Conservation (phyloP, 768 basidiomycete genomes). For the Psilocybe tampanensis region DNA sequence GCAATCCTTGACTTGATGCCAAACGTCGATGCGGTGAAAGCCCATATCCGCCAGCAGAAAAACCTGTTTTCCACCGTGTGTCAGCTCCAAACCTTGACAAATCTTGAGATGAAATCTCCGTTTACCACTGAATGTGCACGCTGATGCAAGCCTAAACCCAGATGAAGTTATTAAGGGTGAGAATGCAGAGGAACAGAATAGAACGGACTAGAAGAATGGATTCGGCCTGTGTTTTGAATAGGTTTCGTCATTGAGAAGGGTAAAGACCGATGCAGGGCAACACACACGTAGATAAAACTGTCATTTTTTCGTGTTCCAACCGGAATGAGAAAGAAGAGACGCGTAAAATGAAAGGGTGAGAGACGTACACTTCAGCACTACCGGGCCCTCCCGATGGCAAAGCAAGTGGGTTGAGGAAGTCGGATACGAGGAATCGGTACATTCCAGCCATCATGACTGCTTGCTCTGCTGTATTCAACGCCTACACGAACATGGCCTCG, state of each 20-base stretch:
- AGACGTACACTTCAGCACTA: conserved; percentile 16
- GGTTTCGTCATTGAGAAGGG: background rate
- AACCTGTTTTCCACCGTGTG: conserved; percentile 5
- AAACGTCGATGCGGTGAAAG: conserved; percentile 9
- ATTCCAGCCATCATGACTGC: conserved; percentile 14
- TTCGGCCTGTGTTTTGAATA: conserved; percentile 6
- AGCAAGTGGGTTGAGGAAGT: conserved; percentile 12
- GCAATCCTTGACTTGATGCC: background rate
- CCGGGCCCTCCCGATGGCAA: conserved; percentile 14
- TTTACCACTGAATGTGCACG: conserved; percentile 10
- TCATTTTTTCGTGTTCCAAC: background rate
- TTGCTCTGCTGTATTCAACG: conserved; percentile 13
- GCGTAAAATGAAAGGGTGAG: background rate
- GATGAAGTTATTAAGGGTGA: background rate
- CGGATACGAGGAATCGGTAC: conserved; percentile 15
- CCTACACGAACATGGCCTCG: background rate
- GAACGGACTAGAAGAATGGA: conserved; percentile 11
- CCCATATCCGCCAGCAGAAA: conserved; percentile 20
- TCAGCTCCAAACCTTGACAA: background rate
- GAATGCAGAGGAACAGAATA: background rate
- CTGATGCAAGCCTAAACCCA: conserved; percentile 2
- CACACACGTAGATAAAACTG: conserved; percentile 15
- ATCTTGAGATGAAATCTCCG: too few relatives aligned
- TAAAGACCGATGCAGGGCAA: background rate
- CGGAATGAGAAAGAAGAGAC: background rate